A percentile compares a stretch with the other conserved stretches of the same genome.
Evolutionary conservation across 139 green algal genomes (phyloP).

Genomic region (Chlorella sorokiniana): DNA sequence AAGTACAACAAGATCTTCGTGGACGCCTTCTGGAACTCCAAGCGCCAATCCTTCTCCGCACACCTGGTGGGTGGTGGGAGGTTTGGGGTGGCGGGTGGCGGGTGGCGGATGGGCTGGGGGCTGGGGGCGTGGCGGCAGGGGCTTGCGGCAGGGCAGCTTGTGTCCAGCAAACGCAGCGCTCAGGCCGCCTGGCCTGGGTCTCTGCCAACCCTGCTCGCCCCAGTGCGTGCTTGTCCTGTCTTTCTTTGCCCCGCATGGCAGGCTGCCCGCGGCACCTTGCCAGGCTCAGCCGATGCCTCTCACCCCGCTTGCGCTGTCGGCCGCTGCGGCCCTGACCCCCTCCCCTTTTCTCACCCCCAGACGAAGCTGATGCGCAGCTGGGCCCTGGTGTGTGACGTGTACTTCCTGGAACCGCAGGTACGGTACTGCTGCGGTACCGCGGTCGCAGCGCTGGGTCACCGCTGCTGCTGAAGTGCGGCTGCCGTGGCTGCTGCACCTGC

Average conservation of each 20-base stretch:
- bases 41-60: conserved; percentile 87
- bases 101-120: too few species aligned
- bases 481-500: too few species aligned
- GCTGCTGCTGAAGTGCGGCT: not conserved
- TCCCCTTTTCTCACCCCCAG: conserved; percentile 19
- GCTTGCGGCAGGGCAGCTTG: too few species aligned
- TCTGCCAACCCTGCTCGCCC: too few species aligned
- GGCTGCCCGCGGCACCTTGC: too few species aligned
- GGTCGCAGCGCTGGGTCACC: not conserved
- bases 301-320: not conserved
- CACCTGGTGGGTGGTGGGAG: conserved; percentile 68
- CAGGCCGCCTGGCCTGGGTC: too few species aligned
- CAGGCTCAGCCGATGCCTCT: not conserved
- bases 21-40: conserved; percentile 98
- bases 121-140: too few species aligned
- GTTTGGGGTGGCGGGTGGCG: not conserved
- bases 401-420: conserved; percentile 91
- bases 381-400: conserved; percentile 95
- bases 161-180: too few species aligned
- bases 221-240: too few species aligned
- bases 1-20: conserved; percentile 99
- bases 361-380: conserved; percentile 93
- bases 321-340: not conserved
- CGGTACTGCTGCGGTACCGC: not conserved
- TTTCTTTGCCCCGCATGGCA: not conserved